A percentile compares a stretch with the other conserved stretches of the same genome.
Evolutionary conservation across 2,329 filamentous ascomycete genomes (phyloP).

Genomic region (Botrytis hyacinthi): DNA sequence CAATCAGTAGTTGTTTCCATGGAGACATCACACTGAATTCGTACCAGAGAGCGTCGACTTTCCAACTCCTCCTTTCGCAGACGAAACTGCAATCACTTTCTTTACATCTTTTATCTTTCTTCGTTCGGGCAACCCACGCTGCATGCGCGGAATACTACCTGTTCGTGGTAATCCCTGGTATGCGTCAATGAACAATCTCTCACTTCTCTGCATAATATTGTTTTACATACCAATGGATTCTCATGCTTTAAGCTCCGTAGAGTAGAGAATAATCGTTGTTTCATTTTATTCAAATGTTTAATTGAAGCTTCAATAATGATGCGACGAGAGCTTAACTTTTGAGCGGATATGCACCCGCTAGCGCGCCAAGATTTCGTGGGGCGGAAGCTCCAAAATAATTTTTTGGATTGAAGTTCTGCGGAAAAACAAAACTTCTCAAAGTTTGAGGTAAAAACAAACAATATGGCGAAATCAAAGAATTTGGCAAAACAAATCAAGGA

Average conservation of each 20-base stretch:
- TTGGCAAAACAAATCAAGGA: constrained; percentile 61
- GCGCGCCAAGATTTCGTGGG: constrained; percentile 33
- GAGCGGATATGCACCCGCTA: constrained; percentile 30
- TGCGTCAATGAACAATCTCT: constrained; percentile 14
- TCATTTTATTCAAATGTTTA: constrained; percentile 34
- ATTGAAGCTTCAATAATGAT: constrained; percentile 22
- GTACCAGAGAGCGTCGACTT: constrained; percentile 88
- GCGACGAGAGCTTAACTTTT: constrained; percentile 15
- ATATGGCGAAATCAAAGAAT: constrained; percentile 50
- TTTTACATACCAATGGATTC: constrained; percentile 70
- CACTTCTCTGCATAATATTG: neutral
- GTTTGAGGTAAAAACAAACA: constrained; percentile 22
- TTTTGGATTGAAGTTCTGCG: constrained; percentile 20
- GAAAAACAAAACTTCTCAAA: constrained; percentile 27
- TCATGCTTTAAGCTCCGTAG: constrained; percentile 65
- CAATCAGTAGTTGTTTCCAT: constrained; percentile 9
- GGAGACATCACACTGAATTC: constrained; percentile 25
- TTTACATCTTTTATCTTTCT: constrained; percentile 79
- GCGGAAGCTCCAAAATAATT: constrained; percentile 24
- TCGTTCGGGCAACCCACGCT: constrained; percentile 77
- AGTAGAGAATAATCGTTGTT: constrained; percentile 53
- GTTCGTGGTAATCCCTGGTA: constrained; percentile 78
- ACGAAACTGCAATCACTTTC: constrained; percentile 95
- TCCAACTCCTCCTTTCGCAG: constrained; percentile 95
- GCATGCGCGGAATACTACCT: constrained; percentile 70